Percentiles rank a stretch among this genome's conserved stretches.
These are phyloP conservation scores for Bimuria novae-zelandiae DNA, from an alignment of 2,329 filamentous ascomycete species.

Conservation along the genomic window DNA sequence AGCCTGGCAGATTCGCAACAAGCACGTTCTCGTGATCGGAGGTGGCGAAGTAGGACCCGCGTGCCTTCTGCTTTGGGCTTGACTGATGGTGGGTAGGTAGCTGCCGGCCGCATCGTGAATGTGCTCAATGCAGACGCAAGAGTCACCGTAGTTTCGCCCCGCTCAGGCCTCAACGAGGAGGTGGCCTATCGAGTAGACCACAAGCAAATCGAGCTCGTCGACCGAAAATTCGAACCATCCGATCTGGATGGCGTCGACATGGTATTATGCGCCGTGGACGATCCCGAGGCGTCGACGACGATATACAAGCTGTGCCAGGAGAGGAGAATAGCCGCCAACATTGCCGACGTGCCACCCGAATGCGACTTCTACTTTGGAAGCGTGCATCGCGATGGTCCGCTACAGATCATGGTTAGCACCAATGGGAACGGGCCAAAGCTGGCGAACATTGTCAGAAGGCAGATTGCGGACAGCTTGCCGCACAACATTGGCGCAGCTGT, in stretches of 20 bases:
- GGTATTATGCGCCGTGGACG: conserved; percentile 92
- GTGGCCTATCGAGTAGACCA: conserved; percentile 79
- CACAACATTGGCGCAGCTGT: conserved; percentile 83
- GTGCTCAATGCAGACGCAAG: conserved; percentile 92
- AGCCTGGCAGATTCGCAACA: conserved; percentile 92
- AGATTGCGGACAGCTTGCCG: conserved; percentile 79
- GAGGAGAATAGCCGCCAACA: conserved; percentile 83
- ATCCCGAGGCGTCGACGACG: conserved; percentile 83
- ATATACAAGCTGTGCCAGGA: conserved; percentile 96
- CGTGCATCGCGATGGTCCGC: conserved; percentile 88
- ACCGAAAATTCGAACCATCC: conserved; percentile 82
- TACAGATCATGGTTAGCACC: conserved; percentile 98
- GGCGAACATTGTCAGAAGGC: conserved; percentile 80
- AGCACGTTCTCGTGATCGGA: conserved; percentile 88
- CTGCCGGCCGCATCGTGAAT: conserved; percentile 90
- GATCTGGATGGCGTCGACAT: conserved; percentile 83
- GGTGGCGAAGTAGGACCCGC: conserved; percentile 78
- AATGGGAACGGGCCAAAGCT: conserved; percentile 95
- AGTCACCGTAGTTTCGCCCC: conserved; percentile 83
- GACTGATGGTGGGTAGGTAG: conserved; percentile 68
- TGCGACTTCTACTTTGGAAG: conserved; percentile 99
- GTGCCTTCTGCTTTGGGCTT: conserved; percentile 26
- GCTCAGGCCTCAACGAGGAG: conserved; percentile 81
- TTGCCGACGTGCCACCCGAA: conserved; percentile 93
- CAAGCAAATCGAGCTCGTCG: conserved; percentile 76